Base-by-base conservation (phyloP, 1,139 yeast species). In the Magnusiomyces ingens region DNA sequence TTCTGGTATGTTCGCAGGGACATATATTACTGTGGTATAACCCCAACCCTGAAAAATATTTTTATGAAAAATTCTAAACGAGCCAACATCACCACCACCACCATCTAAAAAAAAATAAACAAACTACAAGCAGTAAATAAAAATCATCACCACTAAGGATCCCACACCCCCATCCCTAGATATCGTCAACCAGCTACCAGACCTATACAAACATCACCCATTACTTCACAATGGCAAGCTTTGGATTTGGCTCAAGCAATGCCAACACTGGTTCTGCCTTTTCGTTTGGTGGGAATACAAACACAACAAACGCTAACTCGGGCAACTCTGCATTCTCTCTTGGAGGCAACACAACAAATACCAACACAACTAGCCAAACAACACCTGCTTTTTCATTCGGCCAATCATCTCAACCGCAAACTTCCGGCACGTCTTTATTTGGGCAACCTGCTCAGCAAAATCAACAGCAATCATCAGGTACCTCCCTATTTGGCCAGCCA, bases 341-440 rank as follows among this genome's bases (percentile, higher is more conserved):
- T 29, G 48, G 48, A 29, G 32, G 36, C 19, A 45, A 45, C 18
- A 13, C 47, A 13, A 45, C n/a, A 26, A 26, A 45, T 21, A 46
- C 29, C 19, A 46, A 38, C 15, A 36, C 48, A 8, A 45, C 38
- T 3, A 22, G 40, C 19, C 15, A 19, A 35, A 46, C 43, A 46
- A 22, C 35, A 19, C 38, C 21, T 19, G 29, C 42, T n/a, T 11
- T n/a, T 17, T 26, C 8, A 38, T 18, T 18, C 10, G 19, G 19
- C 19, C 42, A 38, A 10, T 8, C 19, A 18, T 4, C 19, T 38
- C 42, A 15, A 15, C 19, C 4, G 42, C 42, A 38, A 18, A 89
- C 91, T 15, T 85, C 90, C 5, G 84, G 89, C 32, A 4, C 4
- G 8, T 26, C 32, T 26, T 26, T 26, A 8, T 26, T 26, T 26